Base-by-base conservation (phyloP, 352 stramenopile species). In the Phytophthora capsici region DNA sequence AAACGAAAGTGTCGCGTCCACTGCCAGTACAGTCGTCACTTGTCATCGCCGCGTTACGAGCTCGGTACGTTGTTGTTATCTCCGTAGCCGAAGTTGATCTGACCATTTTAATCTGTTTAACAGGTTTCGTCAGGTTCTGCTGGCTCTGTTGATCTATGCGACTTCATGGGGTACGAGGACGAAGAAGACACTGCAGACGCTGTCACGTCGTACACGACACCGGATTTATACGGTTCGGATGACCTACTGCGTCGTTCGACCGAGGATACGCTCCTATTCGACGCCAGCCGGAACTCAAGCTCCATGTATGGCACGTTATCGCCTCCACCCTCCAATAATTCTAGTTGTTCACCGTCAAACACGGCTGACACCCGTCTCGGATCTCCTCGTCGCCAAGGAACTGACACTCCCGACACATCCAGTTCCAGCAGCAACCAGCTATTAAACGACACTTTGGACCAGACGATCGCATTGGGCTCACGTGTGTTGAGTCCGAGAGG, bases 161-260 rank as follows among this genome's bases (percentile, higher is more conserved):
- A 88, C 4, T 89, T 90, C 22, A 19, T 81, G 13, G 79, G 82
- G 16, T 89, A 90, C 61, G 75, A 88, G 26, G 69, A 89, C 25
- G 76, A 80, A 23, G 71, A 80, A 55, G 66, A 72, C 48, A 28
- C 17, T 3, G 16, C 38, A 25, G 75, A 84, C 38, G 62, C 50
- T 6, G 25, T 83, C 43, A 81, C 55, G 10, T 84, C 78, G 3
- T 87, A 84, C 63, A 80, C 73, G 3, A 66, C 66, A 7, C 54
- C 66, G 26, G 71, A 67, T 30, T 54, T 85, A 23, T 80, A 85
- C 45, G 59, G 56, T 10, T 69, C 69, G 7, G 57, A 57, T 12
- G 69, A 73, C 26, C 32, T 73, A 8, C 41, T 73, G 0, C 58
- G 69, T 28, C 54, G 52, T 30, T 73, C 64, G 12, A 55, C 43